These are phyloP conservation scores for Botrytis paeoniae DNA, from an alignment of 2,329 filamentous ascomycete species.

Conservation along the genomic window DNA sequence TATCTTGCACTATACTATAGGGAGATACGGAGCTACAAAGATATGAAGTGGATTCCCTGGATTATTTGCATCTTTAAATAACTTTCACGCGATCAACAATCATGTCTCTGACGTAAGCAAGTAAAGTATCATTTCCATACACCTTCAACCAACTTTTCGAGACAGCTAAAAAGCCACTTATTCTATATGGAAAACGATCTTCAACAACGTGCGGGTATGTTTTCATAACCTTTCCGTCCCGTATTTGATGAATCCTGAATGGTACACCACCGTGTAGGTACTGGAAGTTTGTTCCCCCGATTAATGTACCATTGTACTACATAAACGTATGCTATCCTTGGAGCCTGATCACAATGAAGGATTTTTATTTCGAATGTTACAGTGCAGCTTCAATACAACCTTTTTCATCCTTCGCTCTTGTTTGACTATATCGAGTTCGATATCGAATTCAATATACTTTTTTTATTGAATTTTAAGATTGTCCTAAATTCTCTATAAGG, in stretches of 20 bases:
- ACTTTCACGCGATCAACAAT: background rate
- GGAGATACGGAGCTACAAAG: background rate
- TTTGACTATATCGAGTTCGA: background rate
- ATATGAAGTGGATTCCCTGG: background rate
- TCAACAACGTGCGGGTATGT: background rate
- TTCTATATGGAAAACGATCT: background rate
- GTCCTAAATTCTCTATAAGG: background rate
- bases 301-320: background rate
- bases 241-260: background rate
- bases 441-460: background rate
- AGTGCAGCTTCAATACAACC: slow-evolving; percentile 9
- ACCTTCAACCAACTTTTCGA: background rate
- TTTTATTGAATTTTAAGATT: background rate
- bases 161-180: background rate
- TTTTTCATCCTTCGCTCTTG: background rate
- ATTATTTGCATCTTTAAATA: background rate
- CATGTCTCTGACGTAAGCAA: background rate
- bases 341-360: background rate
- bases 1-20: background rate
- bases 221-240: background rate
- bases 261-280: background rate
- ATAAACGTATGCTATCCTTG: background rate
- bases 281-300: background rate
- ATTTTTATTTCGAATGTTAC: background rate
- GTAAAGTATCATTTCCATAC: background rate